Evolutionary conservation across 495 filamentous ascomycete genomes (phyloP), one percentile per base, ranked within the genome.

Genomic region (Talaromyces stipitatus): DNA sequence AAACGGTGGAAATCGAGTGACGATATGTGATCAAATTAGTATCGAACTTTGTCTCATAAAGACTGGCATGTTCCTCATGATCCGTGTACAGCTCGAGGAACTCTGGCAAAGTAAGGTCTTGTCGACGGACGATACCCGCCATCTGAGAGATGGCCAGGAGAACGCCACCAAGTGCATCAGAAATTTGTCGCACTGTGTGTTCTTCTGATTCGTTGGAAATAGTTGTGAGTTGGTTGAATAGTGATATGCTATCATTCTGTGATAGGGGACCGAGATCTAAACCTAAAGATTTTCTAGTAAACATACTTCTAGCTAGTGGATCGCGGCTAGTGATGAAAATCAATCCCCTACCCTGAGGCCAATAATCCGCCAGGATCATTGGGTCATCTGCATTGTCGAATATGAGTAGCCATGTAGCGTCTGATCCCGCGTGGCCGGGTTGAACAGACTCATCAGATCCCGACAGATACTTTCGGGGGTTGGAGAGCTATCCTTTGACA

Each of bases 101-200:
- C 2, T 70, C 60, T 14, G 56, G 26, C 16, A 70, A 62, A 11
- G 60, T 54, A 2, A 68, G 60, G 5, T 63, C 55, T 51, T 66
- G 60, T 16, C 62, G 59, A 23, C 59, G 60, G 12, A 74, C 71
- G 4, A 75, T 59, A 41, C 63, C 69, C 4, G 70, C 69, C 69
- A 75, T 76, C 56, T 78, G 74, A 16, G 66, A 62, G 18, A 78
- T 66, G 22, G 72, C 74, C 22, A 78, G 60, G 23, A 72, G 72
- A 2, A 72, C 28, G 1, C 72, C 69, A 32, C 66, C 72, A n/a
- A 77, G 62, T 3, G 20, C 29, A 50, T 43, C 41, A 11, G 57
- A 58, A n/a, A 61, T 61, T 32, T 56, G 28, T 41, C 30, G 32
- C n/a, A 54, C 58, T 45, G 36, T 57, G 12, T 55, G 28, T 6